phyloP scores from a whole-genome alignment of 2,329 filamentous ascomycete species.

The Capronia coronata region DNA sequence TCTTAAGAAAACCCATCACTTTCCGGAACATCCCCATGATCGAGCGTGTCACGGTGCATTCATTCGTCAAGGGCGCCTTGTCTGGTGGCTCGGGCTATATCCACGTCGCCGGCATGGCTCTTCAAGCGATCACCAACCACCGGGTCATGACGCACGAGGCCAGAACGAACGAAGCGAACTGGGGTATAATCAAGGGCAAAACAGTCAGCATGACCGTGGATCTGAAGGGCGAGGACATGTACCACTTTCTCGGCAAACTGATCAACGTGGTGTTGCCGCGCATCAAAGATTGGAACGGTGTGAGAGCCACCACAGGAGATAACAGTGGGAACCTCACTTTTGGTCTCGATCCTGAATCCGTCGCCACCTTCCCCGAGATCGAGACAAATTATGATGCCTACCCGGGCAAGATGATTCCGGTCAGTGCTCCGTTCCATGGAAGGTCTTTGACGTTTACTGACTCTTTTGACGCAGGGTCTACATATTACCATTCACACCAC shows the following conservation, averaged over 20 bases:
- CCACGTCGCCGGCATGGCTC: constrained; percentile 72
- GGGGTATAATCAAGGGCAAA: constrained; percentile 65
- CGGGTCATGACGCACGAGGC: constrained; percentile 64
- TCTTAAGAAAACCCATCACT: constrained; percentile 53
- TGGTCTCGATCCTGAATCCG: constrained; percentile 67
- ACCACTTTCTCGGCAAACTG: constrained; percentile 84
- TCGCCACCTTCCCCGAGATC: constrained; percentile 85
- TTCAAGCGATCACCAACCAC: constrained; percentile 79
- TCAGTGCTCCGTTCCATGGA: constrained; percentile 50
- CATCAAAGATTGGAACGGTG: constrained; percentile 92
- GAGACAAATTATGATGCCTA: constrained; percentile 79
- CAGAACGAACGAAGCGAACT: constrained; percentile 65
- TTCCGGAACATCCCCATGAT: constrained; percentile 84
- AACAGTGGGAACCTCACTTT: constrained; percentile 79
- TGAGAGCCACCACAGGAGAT: constrained; percentile 73
- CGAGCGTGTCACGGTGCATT: constrained; percentile 72
- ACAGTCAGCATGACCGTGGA: constrained; percentile 66
- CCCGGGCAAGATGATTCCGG: constrained; percentile 23
- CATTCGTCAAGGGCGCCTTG: constrained; percentile 62
- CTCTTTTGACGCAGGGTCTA: constrained; percentile 56
- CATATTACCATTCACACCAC: constrained; percentile 79
- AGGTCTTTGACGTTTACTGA: constrained; percentile 46
- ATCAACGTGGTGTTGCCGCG: constrained; percentile 85
- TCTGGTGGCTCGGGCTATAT: constrained; percentile 66
- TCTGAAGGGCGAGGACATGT: constrained; percentile 71